Base-by-base conservation (phyloP, 1,139 yeast species). In the Nakaseomyces delphensis region DNA sequence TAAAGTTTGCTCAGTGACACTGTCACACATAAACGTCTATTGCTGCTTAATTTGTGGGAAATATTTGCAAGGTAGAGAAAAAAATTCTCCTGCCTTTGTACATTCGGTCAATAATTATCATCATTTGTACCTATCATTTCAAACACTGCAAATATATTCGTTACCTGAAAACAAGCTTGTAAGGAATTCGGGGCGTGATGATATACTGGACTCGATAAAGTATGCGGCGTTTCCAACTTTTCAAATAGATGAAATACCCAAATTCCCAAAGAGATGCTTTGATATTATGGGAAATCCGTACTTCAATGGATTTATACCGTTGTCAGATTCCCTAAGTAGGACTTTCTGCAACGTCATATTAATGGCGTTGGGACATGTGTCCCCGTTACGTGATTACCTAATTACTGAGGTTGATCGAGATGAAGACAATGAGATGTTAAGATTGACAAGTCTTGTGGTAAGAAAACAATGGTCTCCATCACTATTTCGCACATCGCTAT, bases 11-110 rank as follows among this genome's bases (percentile, higher is more conserved):
- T 70, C 76, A 44, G 74, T 80, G 0, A 72, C 86, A 0, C 64
- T 83, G 14, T 69, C 84, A 0, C 71, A 70, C 36, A 64, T 71
- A 27, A 80, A 82, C 52, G 73, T 83, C 1, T 81, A 83, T 55
- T 78, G 85, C 32, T 84, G 95, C 54, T 62, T 84, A 28, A 72
- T 71, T 0, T 84, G 95, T 62, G 93, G 93, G 33, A 78, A 74
- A 54, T 84, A 76, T 62, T 72, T 76, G 43, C 83, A 78, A 52
- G 95, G 95, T 0, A 67, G 87, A 20, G 73, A 78, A 1, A 63
- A 62, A 43, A 60, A 72, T 11, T 75, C 91, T 0, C 80, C 80
- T 16, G 89, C 91, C 0, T 82, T 77, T 54, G 59, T 67, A 35
- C 95, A 84, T 57, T 69, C 87, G 3, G 68, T 84, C 21, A 72